Evolutionary conservation across 257 asterid genomes (phyloP).

Genomic region (Leonotis leonurus): DNA sequence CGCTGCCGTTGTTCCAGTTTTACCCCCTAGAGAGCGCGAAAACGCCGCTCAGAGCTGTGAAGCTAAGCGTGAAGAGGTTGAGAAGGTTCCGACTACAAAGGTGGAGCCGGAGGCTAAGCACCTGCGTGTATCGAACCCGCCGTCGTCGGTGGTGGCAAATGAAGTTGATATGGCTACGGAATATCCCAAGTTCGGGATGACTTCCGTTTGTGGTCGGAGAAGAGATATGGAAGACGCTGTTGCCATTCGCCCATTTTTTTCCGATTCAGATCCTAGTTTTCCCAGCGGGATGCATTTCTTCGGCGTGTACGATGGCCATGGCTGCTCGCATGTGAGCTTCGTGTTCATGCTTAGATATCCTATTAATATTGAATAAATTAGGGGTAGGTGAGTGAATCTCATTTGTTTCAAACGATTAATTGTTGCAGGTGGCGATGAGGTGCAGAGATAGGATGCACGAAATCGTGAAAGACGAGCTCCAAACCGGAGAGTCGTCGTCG

Average conservation of each 20-base stretch:
- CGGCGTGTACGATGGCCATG: slow-evolving; percentile 96
- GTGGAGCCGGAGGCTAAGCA: background rate
- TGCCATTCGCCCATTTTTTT: slow-evolving; percentile 47
- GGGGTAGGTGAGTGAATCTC: background rate
- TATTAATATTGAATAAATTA: background rate
- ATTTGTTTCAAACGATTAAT: background rate
- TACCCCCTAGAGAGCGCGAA: slow-evolving; percentile 15
- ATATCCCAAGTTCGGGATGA: slow-evolving; percentile 49
- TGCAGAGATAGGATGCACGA: slow-evolving; percentile 93
- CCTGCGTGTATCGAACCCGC: background rate
- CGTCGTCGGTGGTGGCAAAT: background rate
- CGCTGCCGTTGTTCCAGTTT: slow-evolving; percentile 15
- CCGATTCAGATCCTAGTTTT: slow-evolving; percentile 4
- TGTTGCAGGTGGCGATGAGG: slow-evolving; percentile 70
- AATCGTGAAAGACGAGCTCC: slow-evolving; percentile 56
- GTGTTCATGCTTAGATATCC: background rate
- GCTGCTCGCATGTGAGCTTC: slow-evolving; percentile 84
- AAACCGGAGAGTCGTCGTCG: slow-evolving; percentile 26
- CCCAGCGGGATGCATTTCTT: slow-evolving; percentile 42
- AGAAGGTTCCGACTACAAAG: slow-evolving; percentile 4
- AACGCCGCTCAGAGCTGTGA: slow-evolving; percentile 11
- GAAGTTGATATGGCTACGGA: slow-evolving; percentile 7
- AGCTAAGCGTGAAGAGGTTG: background rate
- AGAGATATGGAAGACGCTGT: slow-evolving; percentile 94
- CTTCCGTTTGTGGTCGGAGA: slow-evolving; percentile 82